These are phyloP conservation scores for Phaffia australis DNA, from an alignment of 768 basidiomycete species.

Conservation along the genomic window DNA sequence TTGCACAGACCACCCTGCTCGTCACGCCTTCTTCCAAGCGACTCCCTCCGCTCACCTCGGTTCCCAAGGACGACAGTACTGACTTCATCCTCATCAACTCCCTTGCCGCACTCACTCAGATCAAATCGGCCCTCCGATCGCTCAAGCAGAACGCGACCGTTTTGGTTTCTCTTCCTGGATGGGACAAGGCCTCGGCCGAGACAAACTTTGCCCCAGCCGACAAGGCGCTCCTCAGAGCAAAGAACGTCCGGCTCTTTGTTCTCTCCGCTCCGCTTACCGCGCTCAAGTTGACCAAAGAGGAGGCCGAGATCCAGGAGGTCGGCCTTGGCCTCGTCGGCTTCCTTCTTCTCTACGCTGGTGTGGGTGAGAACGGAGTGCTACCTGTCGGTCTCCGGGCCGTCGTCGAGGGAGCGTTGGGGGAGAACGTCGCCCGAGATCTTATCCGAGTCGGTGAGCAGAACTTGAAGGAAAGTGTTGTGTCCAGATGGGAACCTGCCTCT, in stretches of 20 bases:
- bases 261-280: conserved; percentile 31
- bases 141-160: conserved; percentile 54
- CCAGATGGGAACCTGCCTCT: conserved; percentile 38
- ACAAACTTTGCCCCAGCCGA: conserved; percentile 53
- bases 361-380: conserved; percentile 26
- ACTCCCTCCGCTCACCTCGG: conserved; percentile 29
- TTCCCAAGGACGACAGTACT: conserved; percentile 26
- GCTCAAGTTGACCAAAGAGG: conserved; percentile 46
- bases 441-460: conserved; percentile 48
- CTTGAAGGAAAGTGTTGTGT: conserved; percentile 52
- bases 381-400: conserved; percentile 40
- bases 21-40: conserved; percentile 35
- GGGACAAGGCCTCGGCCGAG: conserved; percentile 62
- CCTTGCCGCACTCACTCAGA: conserved; percentile 65
- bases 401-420: conserved; percentile 43
- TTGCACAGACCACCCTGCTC: conserved; percentile 38
- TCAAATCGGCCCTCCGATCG: conserved; percentile 58
- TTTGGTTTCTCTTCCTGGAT: conserved; percentile 63
- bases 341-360: conserved; percentile 55
- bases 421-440: conserved; percentile 37
- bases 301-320: conserved; percentile 50
- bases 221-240: conserved; percentile 44
- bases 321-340: conserved; percentile 56
- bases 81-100: conserved; percentile 65
- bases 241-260: conserved; percentile 41